Evolutionary conservation across 139 green algal genomes (phyloP).

Genomic region (Tetradesmus obliquus): DNA sequence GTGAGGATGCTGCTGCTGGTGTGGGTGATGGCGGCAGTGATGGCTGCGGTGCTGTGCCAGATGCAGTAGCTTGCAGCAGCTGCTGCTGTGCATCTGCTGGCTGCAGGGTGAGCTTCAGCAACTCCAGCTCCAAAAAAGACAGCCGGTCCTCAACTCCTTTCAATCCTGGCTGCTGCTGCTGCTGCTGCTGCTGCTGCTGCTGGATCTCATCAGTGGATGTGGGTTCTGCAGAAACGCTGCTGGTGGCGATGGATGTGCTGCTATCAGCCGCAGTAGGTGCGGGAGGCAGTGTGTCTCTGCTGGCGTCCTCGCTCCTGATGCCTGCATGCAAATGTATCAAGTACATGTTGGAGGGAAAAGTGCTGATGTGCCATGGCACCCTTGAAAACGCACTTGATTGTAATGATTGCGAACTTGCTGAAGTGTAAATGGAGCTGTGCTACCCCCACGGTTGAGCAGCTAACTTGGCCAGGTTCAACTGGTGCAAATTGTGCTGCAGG

Average conservation of each 20-base stretch:
- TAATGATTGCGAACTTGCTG: no score
- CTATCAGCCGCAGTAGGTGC: background rate
- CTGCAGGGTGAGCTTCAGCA: slow-evolving; percentile 12
- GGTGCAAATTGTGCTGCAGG: no score
- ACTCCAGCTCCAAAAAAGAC: slow-evolving; percentile 2
- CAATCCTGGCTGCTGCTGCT: background rate
- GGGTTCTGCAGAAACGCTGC: background rate
- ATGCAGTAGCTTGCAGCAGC: background rate
- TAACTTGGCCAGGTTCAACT: no score
- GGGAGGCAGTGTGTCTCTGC: background rate
- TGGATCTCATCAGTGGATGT: no score
- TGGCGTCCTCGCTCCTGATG: background rate
- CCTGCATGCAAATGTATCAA: background rate
- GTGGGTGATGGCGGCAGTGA: background rate
- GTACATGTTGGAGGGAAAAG: background rate
- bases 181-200: background rate
- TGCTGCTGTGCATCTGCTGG: background rate
- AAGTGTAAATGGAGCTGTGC: no score
- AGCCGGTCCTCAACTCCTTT: slow-evolving; percentile 20
- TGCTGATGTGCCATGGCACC: no score
- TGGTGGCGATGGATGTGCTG: background rate
- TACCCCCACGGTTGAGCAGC: no score
- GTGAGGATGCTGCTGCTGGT: background rate
- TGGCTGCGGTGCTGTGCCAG: background rate
- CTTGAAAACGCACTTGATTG: no score